Base-by-base conservation (phyloP, 768 basidiomycete species). In the Boletus tylopilopsis region DNA sequence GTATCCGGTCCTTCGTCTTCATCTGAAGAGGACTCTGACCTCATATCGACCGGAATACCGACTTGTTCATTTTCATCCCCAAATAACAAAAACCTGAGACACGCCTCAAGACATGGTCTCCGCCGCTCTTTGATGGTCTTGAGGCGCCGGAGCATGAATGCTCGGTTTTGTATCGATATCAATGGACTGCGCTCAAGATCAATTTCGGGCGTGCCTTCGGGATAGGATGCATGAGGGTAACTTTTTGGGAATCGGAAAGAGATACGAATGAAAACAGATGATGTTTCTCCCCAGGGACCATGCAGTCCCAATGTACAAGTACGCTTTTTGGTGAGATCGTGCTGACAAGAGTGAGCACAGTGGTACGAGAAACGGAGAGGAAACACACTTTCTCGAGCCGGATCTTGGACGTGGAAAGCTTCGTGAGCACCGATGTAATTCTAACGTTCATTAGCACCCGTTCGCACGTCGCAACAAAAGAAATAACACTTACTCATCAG, bases 231-330 rank as follows among this genome's bases (percentile, higher is more conserved):
- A 6, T 81, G 75, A 0, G 90, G 87, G 62, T 98, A 98, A 36
- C 80, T 80, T 21, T 81, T 76, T 1, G 95, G 94, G 60, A 97
- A 97, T 2, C 81, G 84, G 71, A 96, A 94, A 1, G 89, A 86
- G 23, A 95, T 79, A 1, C 94, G 84, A 50, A 94, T 83, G 69
- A 91, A 94, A 7, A 87, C 87, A 18, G 84, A 86, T 11, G 84
- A 85, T 0, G 78, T 80, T 48, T 86, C 87, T n/a, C 89, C 91
- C 93, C 93, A 94, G 3, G 92, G 93, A 2, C 90, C 90, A 54
- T 90, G 83, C 36, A 97, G 71, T 5, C 91, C 89, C 40, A 96
- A 75, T 2, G 91, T 93, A 57, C 90, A 90, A 13, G 82, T 86
- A 10, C 91, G 81, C 57, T 78, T 82, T 63, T 86, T 87, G 8